Conservation (phyloP, 345 rosid species). For the Psidium guajava region DNA sequence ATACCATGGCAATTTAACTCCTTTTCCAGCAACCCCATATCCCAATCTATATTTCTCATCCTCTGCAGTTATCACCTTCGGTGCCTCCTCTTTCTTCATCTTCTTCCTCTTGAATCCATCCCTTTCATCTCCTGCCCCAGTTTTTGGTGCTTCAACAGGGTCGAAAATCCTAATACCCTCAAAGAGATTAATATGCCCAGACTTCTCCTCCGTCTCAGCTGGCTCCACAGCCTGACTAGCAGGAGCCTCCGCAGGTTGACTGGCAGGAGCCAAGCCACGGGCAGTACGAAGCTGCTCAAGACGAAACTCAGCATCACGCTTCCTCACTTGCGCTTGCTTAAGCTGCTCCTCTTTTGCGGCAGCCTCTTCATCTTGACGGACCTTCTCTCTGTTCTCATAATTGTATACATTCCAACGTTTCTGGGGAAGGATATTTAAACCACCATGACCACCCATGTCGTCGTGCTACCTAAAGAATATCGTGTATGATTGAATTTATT, state of each 20-base stretch:
- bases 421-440: conserved; percentile 87
- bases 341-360: conserved; percentile 84
- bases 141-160: conserved; percentile 31
- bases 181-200: conserved; percentile 81
- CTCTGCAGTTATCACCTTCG: conserved; percentile 44
- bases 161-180: conserved; percentile 89
- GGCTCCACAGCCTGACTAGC: neutral
- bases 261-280: conserved; percentile 66
- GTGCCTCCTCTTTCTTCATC: conserved; percentile 68
- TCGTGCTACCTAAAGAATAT: neutral
- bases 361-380: conserved; percentile 72
- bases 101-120: conserved; percentile 49
- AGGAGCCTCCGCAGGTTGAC: conserved; percentile 7
- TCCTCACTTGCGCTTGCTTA: conserved; percentile 64
- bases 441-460: conserved; percentile 93
- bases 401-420: conserved; percentile 95
- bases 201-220: conserved; percentile 28
- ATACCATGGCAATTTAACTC: conserved; percentile 91
- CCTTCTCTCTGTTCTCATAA: conserved; percentile 77
- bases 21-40: conserved; percentile 86
- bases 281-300: conserved; percentile 67
- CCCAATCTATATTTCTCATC: conserved; percentile 88
- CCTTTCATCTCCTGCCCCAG: conserved; percentile 21
- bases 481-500: neutral
- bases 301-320: conserved; percentile 75